Evolutionary conservation across 2,329 filamentous ascomycete genomes (phyloP).

Genomic region (Fusarium succisae): DNA sequence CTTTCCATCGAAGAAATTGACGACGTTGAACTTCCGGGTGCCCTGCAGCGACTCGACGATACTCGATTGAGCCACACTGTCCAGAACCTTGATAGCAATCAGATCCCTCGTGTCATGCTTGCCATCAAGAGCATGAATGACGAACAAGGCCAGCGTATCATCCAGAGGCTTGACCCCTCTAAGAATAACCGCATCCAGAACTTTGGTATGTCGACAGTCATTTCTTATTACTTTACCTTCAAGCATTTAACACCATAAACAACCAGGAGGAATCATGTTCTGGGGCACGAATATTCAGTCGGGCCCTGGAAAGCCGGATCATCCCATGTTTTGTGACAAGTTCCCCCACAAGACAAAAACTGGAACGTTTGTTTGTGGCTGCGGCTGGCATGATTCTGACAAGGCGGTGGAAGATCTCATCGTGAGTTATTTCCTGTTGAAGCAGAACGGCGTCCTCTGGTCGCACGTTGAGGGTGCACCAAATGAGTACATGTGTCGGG

Average conservation of each 20-base stretch:
- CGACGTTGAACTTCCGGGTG: neutral
- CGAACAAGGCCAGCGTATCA: neutral
- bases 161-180: neutral
- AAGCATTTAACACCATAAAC: neutral
- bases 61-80: neutral
- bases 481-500: neutral
- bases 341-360: neutral
- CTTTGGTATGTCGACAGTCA: neutral
- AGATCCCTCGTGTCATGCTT: neutral
- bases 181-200: neutral
- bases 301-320: rapidly evolving
- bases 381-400: neutral
- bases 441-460: neutral
- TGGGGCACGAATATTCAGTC: neutral
- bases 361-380: neutral
- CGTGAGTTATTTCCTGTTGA: neutral
- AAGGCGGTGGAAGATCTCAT: neutral
- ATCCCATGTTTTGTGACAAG: neutral
- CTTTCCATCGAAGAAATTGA: neutral
- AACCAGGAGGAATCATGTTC: neutral
- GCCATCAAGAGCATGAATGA: neutral
- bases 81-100: neutral
- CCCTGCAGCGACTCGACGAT: neutral
- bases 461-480: neutral
- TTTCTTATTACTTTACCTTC: rapidly evolving